These are phyloP conservation scores for Microthlaspi erraticum DNA, from an alignment of 345 rosid species.

Conservation along the genomic window DNA sequence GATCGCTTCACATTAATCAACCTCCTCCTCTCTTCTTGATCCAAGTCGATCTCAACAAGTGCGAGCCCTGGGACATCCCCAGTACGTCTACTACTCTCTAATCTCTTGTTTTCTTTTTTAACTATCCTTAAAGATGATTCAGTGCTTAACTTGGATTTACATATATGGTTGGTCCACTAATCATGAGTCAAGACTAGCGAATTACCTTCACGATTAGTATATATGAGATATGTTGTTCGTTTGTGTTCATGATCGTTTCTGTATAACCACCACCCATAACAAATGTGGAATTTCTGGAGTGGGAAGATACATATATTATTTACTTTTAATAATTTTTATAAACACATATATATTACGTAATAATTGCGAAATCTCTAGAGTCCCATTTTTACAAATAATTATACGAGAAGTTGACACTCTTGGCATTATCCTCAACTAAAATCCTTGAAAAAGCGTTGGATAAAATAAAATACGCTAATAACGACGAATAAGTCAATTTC, in stretches of 20 bases:
- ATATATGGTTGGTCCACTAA: not conserved
- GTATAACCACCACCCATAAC: no score
- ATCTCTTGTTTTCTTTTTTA: not conserved
- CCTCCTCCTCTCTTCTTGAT: conserved; percentile 52
- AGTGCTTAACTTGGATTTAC: no score
- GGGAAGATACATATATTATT: not conserved
- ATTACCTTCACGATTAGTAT: not conserved
- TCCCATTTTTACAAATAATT: conserved; percentile 5
- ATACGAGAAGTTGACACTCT: conserved; percentile 37
- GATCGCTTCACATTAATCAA: conserved; percentile 40
- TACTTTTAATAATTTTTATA: not conserved
- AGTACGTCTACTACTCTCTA: conserved; percentile 48
- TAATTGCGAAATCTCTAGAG: not conserved
- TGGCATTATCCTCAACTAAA: conserved; percentile 36
- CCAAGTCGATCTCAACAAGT: conserved; percentile 91
- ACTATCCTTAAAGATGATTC: not conserved
- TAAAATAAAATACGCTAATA: conserved; percentile 10
- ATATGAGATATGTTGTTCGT: conserved; percentile 1
- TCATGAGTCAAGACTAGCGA: not conserved
- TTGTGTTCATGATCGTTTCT: not conserved
- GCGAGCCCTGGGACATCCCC: conserved; percentile 97
- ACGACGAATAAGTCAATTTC: conserved; percentile 32
- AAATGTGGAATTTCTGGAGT: no score
- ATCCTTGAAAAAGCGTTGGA: conserved; percentile 17
- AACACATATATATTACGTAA: conserved; percentile 29